Evolutionary conservation across 192 early-diverging fungal species (phyloP).

Genomic region (Linnemannia elongata): DNA sequence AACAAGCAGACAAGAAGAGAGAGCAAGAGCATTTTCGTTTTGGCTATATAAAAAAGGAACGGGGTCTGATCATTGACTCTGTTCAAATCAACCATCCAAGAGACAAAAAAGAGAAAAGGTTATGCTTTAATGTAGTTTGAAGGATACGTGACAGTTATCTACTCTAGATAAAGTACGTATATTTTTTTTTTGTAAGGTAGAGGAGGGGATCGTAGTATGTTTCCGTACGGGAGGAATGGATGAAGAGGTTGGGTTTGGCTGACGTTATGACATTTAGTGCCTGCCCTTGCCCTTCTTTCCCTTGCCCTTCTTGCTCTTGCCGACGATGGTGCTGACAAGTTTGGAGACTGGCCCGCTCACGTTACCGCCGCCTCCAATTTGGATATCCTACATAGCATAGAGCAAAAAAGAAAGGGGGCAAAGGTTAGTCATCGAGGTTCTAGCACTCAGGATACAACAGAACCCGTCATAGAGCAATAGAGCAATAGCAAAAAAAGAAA

Average conservation of each 20-base stretch:
- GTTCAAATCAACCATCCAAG: not conserved
- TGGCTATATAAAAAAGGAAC: too few species aligned
- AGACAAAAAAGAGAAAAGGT: not conserved
- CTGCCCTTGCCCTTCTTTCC: not conserved
- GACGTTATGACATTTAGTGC: not conserved
- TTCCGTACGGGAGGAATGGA: not conserved
- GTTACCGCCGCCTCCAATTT: not conserved
- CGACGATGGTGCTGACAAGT: not conserved
- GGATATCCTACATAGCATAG: conserved; percentile 20
- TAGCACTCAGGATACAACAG: not conserved
- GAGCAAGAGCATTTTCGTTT: not conserved
- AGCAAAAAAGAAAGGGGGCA: not conserved
- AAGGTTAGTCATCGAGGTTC: not conserved
- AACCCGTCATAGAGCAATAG: not conserved
- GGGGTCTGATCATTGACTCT: too few species aligned
- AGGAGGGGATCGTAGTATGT: not conserved
- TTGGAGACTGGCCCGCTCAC: not conserved
- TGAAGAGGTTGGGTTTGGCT: not conserved
- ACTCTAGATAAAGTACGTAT: not conserved
- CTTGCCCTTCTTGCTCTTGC: not conserved
- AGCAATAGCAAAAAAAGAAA: not conserved
- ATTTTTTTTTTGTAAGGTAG: not conserved
- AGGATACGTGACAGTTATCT: not conserved
- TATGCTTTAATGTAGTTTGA: conserved; percentile 2
- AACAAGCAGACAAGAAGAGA: not conserved